Base-by-base conservation (phyloP, 345 rosid genomes). In the Adansonia digitata region DNA sequence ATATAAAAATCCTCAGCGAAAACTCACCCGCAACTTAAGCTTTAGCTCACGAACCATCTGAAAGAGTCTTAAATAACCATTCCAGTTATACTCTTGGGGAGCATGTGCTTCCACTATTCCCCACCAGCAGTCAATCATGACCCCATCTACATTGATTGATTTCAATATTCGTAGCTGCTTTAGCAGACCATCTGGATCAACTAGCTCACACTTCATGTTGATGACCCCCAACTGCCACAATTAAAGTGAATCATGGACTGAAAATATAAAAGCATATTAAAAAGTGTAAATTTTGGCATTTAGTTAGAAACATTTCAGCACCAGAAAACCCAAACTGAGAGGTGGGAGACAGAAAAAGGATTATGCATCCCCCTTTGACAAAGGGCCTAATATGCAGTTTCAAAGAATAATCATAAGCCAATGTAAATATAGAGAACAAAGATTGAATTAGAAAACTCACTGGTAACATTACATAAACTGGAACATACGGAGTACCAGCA, bases 81-180 rank as follows among this genome's bases (percentile, higher is more conserved):
- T 96, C 99, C 99, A 96, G 74, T 87, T 92, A 85, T 93, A 96
- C 73, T 90, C 93, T 76, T 75, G 94, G 3, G 99, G 98, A 55
- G 86, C 82, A 81, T 89, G 92, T 70, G 93, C 94, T 85, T 96
- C 98, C 34, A 91, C 98, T 81, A 95, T 90, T 74, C 99, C 99
- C 99, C 99, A 93, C 99, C 99, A 96, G 84, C 99, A 96, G 79
- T 96, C 93, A 71, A 92, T 93, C 86, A 85, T 86, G 60, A 93
- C 86, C 39, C 99, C 98, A 82, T 96, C 97, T 34, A 90, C 84
- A 74, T 86, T 87, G 72, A 89, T 77, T 73, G 99, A 87, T 78
- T 92, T 91, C 85, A 95, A 86, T 46, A 82, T 78, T 80, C 90
- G 86, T 59, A 95, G 85, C 82, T 91, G 94, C 84, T 90, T 91